These are phyloP conservation scores for Aspergillus floridensis DNA, from an alignment of 2,329 filamentous ascomycete genomes.

Conservation along the genomic window DNA sequence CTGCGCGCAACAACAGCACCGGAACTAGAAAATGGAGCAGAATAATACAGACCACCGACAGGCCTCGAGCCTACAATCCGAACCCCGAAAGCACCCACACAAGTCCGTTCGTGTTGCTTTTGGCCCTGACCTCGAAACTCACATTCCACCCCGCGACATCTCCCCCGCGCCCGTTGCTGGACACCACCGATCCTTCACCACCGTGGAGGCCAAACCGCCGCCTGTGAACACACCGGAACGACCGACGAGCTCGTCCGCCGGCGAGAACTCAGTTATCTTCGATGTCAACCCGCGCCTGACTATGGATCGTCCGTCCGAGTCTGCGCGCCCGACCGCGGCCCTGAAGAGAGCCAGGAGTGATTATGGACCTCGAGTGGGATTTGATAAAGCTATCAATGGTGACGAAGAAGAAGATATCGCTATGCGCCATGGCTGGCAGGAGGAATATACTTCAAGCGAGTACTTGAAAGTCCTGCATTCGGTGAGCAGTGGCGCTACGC, in stretches of 20 bases:
- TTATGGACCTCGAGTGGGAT: constrained; percentile 45
- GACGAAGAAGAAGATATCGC: constrained; percentile 54
- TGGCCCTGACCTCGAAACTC: constrained; percentile 38
- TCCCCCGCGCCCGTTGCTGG: constrained; percentile 30
- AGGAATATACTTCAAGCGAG: constrained; percentile 86
- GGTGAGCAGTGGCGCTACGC: constrained; percentile 49
- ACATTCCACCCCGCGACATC: constrained; percentile 35
- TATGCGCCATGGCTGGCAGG: constrained; percentile 84
- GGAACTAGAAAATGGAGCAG: constrained; percentile 35
- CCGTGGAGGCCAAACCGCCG: constrained; percentile 29
- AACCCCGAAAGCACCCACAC: constrained; percentile 30
- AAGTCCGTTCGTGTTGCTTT: constrained; percentile 41
- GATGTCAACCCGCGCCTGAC: constrained; percentile 26
- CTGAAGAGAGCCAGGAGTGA: constrained; percentile 54
- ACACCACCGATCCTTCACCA: constrained; percentile 37
- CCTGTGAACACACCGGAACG: constrained; percentile 21
- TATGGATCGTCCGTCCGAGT: constrained; percentile 32
- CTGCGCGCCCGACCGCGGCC: constrained; percentile 36
- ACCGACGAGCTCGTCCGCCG: constrained; percentile 34
- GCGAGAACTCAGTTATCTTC: constrained; percentile 25
- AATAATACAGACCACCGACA: constrained; percentile 24
- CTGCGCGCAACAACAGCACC: constrained; percentile 38
- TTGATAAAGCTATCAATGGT: constrained; percentile 30
- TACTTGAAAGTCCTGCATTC: constrained; percentile 81
- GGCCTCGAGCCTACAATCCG: constrained; percentile 29